Evolutionary conservation across 441 rosid species (phyloP), one percentile per base, ranked within the genome.

Genomic region (Isatis lusitanica): DNA sequence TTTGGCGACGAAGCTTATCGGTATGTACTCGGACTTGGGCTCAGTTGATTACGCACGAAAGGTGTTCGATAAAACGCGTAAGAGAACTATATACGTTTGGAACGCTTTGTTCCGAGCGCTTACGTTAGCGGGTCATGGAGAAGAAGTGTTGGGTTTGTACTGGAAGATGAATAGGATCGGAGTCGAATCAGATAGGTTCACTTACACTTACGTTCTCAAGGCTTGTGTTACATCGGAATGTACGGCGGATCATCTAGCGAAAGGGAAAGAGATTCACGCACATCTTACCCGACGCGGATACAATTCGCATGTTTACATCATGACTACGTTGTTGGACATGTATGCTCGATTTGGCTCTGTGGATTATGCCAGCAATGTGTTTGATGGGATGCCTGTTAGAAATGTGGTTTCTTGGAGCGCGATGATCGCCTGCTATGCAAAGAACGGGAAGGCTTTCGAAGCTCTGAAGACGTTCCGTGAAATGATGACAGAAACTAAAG

Each of bases 291-390:
- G 96, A 59, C 78, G 70, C 33, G 90, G 92, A 13, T 91, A 83
- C 44, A 91, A 74, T 63, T 74, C 78, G 0, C 75, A 78, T 83
- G 93, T 91, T 61, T 90, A 91, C 79, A 79, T 87, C 53, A 86
- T 87, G 96, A 94, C 98, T 51, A 94, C 97, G 75, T 83, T 94
- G 90, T 60, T 91, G 46, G 96, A 94, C 66, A 82, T 90, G 88
- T 94, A 94, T 81, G 89, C 97, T 5, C 81, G 88, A 74, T 90
- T 84, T 59, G 95, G 95, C 28, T 87, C 84, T 57, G 91, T 87
- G 60, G 67, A 71, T 2, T 82, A 80, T 42, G 95, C 96, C 0
- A 76, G 88, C 76, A 42, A 31, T 66, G 90, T 88, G 43, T 88
- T 87, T 5, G 42, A 28, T 42, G 78, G 60, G 52, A 87, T 88